Percentiles rank a stretch among this genome's conserved stretches.
These are phyloP conservation scores for Candida sp. DNA, from an alignment of 1,139 yeast genomes.

Conservation along the genomic window DNA sequence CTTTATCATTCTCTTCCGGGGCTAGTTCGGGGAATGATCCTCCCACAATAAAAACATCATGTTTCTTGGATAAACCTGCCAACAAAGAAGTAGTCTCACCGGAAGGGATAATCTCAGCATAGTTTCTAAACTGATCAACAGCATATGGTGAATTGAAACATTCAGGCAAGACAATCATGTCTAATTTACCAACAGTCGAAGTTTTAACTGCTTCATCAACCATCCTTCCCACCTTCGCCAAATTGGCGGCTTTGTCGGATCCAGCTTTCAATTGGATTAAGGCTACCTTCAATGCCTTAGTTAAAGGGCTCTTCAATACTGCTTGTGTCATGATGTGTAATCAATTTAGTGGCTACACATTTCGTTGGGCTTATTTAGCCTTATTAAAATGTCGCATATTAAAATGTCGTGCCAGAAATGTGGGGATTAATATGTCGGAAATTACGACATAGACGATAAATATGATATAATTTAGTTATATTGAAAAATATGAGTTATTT, in stretches of 20 bases:
- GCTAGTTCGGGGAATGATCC: slow-evolving; percentile 87
- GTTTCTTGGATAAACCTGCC: slow-evolving; percentile 58
- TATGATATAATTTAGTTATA: not conserved
- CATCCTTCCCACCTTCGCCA: slow-evolving; percentile 47
- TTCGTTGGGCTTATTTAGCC: not conserved
- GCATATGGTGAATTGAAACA: slow-evolving; percentile 97
- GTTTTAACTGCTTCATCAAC: slow-evolving; percentile 48
- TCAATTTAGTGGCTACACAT: not conserved
- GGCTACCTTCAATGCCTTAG: slow-evolving; percentile 56
- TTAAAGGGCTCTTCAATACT: slow-evolving; percentile 30
- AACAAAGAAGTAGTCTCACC: slow-evolving; percentile 69
- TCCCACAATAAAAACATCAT: slow-evolving; percentile 67
- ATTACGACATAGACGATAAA: no score
- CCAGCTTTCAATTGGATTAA: slow-evolving; percentile 77
- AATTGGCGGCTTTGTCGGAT: slow-evolving; percentile 57
- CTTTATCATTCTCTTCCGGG: slow-evolving; percentile 39
- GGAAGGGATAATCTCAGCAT: slow-evolving; percentile 71
- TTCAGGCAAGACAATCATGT: slow-evolving; percentile 77
- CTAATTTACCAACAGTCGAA: slow-evolving; percentile 45
- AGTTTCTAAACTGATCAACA: slow-evolving; percentile 78
- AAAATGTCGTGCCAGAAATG: not conserved
- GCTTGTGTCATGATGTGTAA: slow-evolving; percentile 6
- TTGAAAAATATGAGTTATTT: not conserved
- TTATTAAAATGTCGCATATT: no score
- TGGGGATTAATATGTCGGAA: not conserved